Evolutionary conservation across 2,329 filamentous ascomycete genomes (phyloP).

Genomic region (Furcasterigmium furcatum): DNA sequence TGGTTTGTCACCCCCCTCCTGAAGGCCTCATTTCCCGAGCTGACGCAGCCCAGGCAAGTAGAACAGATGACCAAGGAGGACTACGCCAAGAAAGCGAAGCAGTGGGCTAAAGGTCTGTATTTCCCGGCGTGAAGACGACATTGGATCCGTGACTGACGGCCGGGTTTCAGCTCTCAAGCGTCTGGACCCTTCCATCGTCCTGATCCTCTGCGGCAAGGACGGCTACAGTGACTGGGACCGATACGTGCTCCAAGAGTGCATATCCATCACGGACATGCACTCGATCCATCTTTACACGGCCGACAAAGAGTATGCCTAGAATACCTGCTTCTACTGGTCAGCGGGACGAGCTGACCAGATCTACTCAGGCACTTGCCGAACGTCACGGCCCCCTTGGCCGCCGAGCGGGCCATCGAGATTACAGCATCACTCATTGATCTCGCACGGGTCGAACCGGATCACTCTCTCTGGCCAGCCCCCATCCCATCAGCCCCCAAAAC

Average conservation of each 20-base stretch:
- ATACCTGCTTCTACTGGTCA: constrained; percentile 35
- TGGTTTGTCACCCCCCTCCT: too few relatives aligned
- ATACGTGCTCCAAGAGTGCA: constrained; percentile 67
- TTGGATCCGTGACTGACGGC: too few relatives aligned
- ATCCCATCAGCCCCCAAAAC: constrained; percentile 62
- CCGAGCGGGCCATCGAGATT: constrained; percentile 72
- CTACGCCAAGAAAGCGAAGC: constrained; percentile 65
- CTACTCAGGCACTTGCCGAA: not conserved
- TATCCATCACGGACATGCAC: constrained; percentile 71
- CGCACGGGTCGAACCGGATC: constrained; percentile 67
- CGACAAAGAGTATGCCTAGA: constrained; percentile 42
- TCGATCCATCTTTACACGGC: constrained; percentile 78
- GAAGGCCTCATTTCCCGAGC: too few relatives aligned
- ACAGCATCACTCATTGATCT: constrained; percentile 68
- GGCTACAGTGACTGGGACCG: constrained; percentile 70
- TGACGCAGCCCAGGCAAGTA: constrained; percentile 72
- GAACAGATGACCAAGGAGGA: constrained; percentile 66
- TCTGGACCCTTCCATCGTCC: constrained; percentile 64
- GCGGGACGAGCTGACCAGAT: not conserved
- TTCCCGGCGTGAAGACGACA: too few relatives aligned
- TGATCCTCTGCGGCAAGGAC: constrained; percentile 74
- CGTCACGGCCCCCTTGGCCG: constrained; percentile 55
- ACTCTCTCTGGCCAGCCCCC: constrained; percentile 54
- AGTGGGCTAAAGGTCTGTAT: constrained; percentile 75
- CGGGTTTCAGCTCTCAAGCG: constrained; percentile 66